Base-by-base conservation (phyloP, 2,329 filamentous ascomycete genomes). In the Biscogniauxia mediterranea region DNA sequence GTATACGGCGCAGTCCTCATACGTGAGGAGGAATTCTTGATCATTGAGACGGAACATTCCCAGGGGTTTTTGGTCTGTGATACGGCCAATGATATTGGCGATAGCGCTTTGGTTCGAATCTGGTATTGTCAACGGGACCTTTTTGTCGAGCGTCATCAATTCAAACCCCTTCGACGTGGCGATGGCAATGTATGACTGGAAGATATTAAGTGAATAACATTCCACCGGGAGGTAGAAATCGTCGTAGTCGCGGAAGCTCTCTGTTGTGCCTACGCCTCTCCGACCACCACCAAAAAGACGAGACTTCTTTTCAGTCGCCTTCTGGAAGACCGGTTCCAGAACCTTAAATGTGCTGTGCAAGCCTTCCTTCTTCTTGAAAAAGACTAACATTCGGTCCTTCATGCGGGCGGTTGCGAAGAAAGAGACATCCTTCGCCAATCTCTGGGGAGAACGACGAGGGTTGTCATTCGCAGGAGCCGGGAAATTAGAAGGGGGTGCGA, bases 181-280 rank as follows among this genome's bases (percentile, higher is more conserved):
- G 54, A 99, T 92, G 9, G 95, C 92, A 57, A 99, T 90, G 64
- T 93, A 96, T 0, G 90, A 92, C 74, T 97, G 92, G 85, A 98
- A 99, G 57, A 99, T 85, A 76, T 97, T 98, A 73, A 99, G 90
- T 54, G 91, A 92, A 76, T 90, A 97, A 75, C 93, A 97, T 74
- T 99, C 96, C 2, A 91, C 89, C 0, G 95, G 95, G 68, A 99
- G 93, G 78, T 98, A 99, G 77, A 99, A 99, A 69, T 98, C 95
- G 78, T 99, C 95, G 74, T 93, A 99, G 73, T 99, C 95, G 64
- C 95, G 90, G 87, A 98, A 99, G 70, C 94, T 94, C 70, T 99
- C 95, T 0, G 94, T 97, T 62, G 85, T 88, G 20, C 92, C 92
- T 28, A 84, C 64, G 9, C 85, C 84, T 13, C 79, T 77, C 61